phyloP scores from a whole-genome alignment of 2,329 filamentous ascomycete genomes.

The Sarocladium strictum region DNA sequence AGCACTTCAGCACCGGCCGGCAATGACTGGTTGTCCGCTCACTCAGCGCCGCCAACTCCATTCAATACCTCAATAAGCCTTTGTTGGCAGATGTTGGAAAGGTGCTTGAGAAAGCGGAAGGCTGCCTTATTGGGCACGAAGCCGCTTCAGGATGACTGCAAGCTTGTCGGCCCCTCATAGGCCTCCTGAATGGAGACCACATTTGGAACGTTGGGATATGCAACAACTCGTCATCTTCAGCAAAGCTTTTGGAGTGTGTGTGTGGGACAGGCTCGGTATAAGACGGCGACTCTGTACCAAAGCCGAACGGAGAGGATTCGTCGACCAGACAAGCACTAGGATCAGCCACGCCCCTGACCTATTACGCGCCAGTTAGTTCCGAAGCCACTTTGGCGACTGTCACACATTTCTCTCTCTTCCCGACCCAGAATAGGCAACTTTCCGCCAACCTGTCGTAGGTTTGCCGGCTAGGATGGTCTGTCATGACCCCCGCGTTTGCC shows the following conservation, averaged over 20 bases:
- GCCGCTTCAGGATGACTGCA: not conserved
- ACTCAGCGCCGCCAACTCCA: no score
- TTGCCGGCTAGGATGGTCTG: not conserved
- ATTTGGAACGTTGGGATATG: not conserved
- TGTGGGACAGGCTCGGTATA: not conserved
- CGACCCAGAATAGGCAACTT: conserved; percentile 3
- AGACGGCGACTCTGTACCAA: not conserved
- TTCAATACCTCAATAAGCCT: no score
- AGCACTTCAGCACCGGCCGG: no score
- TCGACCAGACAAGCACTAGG: no score
- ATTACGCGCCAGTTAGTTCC: no score
- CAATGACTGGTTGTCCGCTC: no score
- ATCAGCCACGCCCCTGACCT: no score
- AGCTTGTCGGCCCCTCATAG: no score
- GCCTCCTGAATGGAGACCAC: no score
- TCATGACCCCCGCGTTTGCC: conserved; percentile 6
- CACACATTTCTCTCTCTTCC: not conserved
- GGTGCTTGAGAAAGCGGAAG: not conserved
- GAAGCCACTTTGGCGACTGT: not conserved
- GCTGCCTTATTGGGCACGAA: not conserved
- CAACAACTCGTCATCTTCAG: not conserved
- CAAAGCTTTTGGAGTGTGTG: not conserved
- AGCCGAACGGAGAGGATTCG: not conserved
- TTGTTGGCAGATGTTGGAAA: not conserved
- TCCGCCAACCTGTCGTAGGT: not conserved